Conservation (phyloP, 78 protist genomes). For the Guillardia theta region DNA sequence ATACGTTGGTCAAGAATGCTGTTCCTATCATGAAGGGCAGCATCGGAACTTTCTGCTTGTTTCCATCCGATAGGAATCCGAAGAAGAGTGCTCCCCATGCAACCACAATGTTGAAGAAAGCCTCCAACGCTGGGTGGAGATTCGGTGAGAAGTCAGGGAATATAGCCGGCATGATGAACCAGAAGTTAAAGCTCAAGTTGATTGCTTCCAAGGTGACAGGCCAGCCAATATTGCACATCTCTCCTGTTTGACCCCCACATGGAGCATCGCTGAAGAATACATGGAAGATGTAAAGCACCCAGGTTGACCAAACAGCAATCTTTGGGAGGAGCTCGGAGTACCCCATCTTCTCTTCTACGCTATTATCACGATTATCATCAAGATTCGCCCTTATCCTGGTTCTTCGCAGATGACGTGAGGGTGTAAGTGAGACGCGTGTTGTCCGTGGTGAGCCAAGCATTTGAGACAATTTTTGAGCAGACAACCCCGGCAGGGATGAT, state of each 20-base stretch:
- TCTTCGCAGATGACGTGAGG: too few species aligned
- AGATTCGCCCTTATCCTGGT: too few species aligned
- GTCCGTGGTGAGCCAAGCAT: too few species aligned
- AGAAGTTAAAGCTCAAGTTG: background rate
- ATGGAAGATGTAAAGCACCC: background rate
- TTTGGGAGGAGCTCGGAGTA: background rate
- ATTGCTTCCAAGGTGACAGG: background rate
- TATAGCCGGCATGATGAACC: conserved; percentile 11
- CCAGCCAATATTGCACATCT: background rate
- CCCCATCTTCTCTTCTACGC: too few species aligned
- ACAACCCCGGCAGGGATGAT: too few species aligned
- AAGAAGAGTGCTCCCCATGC: background rate
- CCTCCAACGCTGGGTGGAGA: conserved; percentile 18
- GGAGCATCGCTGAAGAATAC: background rate
- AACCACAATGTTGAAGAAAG: background rate
- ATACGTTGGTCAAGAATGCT: conserved; percentile 11
- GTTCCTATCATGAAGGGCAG: conserved; percentile 27
- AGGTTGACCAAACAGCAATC: background rate
- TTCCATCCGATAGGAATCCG: conserved; percentile 2
- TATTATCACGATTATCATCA: too few species aligned
- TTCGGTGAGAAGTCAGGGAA: background rate
- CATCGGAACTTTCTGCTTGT: background rate
- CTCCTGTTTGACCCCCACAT: background rate
- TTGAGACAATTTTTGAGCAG: too few species aligned
- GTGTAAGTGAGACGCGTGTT: too few species aligned